A percentile compares a stretch with the other conserved stretches of the same genome.
Evolutionary conservation across 2,329 filamentous ascomycete genomes (phyloP).

Genomic region (Microcyclosporella mali): DNA sequence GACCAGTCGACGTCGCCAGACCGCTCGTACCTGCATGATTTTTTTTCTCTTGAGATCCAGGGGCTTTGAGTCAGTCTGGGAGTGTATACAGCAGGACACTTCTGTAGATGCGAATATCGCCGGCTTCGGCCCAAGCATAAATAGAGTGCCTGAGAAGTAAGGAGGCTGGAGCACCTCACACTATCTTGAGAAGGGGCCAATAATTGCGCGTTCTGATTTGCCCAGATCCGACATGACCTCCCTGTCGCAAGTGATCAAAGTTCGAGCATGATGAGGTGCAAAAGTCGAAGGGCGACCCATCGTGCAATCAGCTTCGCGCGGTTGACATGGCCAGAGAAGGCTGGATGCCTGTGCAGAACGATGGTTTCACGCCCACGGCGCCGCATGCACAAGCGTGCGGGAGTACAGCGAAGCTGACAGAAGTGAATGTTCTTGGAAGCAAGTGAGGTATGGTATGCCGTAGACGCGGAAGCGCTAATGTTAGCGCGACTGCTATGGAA

Average conservation of each 20-base stretch:
- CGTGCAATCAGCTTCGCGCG: neutral
- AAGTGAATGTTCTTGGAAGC: slow-evolving; percentile 2
- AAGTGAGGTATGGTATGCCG: slow-evolving; percentile 1
- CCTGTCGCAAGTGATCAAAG: neutral
- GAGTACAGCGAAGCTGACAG: slow-evolving; percentile 1
- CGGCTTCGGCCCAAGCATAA: neutral
- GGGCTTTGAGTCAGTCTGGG: neutral
- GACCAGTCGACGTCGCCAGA: neutral
- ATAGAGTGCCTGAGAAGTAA: neutral
- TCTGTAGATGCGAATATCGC: neutral
- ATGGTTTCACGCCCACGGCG: slow-evolving; percentile 4
- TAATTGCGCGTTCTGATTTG: neutral
- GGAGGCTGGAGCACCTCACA: neutral
- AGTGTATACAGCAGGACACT: slow-evolving; percentile 2
- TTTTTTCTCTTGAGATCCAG: too few relatives aligned
- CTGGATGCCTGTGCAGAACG: neutral
- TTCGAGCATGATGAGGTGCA: neutral
- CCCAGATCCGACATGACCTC: neutral
- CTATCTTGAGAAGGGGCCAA: neutral
- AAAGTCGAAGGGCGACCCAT: slow-evolving; percentile 3
- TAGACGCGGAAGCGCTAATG: neutral
- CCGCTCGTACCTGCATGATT: too few relatives aligned
- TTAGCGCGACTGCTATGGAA: neutral
- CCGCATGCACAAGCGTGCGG: slow-evolving; percentile 1
- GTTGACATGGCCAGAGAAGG: neutral